Conservation (phyloP, 1,139 yeast species). For the Yamadazyma aaseri region DNA sequence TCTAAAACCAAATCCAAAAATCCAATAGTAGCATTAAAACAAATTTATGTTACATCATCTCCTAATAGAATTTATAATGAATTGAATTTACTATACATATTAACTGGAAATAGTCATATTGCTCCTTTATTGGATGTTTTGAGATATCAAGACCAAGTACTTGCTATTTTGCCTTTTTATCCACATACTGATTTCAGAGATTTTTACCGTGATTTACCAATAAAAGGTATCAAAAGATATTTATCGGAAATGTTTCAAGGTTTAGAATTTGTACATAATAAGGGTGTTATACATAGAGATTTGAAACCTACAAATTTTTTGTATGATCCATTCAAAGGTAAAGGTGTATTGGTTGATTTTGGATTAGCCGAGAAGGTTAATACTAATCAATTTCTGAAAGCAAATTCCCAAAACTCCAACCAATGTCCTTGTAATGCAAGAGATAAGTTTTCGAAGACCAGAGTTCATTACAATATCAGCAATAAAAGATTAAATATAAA, state of each 20-base stretch:
- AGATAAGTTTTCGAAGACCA: conserved; percentile 23
- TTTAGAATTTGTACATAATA: conserved; percentile 69
- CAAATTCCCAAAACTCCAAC: conserved; percentile 14
- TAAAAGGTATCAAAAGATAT: conserved; percentile 77
- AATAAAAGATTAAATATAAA: conserved; percentile 41
- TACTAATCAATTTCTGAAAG: conserved; percentile 6
- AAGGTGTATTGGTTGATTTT: conserved; percentile 88
- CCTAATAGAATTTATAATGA: conserved; percentile 90
- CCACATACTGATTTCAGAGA: conserved; percentile 89
- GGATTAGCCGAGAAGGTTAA: conserved; percentile 73
- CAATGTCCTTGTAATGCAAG: conserved; percentile 31
- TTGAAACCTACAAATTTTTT: conserved; percentile 87
- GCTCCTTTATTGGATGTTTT: conserved; percentile 89
- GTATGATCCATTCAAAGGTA: conserved; percentile 70
- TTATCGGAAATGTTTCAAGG: conserved; percentile 78
- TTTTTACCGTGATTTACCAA: conserved; percentile 76
- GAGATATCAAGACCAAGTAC: conserved; percentile 84
- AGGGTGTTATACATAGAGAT: conserved; percentile 83
- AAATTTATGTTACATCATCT: conserved; percentile 93
- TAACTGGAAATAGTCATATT: conserved; percentile 69
- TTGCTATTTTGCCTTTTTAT: conserved; percentile 89
- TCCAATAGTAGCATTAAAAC: conserved; percentile 83
- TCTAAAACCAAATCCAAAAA: conserved; percentile 24
- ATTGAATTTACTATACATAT: conserved; percentile 66
- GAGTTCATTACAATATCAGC: conserved; percentile 15